Conservation (phyloP, 176 grass and related monocot genomes). For the Pontederia crassipes region DNA sequence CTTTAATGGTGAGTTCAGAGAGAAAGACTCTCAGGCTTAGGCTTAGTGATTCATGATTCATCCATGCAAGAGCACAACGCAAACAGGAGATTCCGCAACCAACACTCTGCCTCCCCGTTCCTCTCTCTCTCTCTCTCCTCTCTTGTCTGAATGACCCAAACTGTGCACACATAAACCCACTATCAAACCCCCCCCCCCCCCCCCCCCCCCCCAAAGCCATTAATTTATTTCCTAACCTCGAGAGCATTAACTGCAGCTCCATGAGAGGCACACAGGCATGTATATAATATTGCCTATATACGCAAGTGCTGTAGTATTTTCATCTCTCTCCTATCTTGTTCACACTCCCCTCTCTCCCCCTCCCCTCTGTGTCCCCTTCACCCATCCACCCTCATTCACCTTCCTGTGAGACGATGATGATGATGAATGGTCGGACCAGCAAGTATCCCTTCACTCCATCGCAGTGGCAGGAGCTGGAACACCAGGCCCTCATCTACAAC, state of each 20-base stretch:
- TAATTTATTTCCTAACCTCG: background rate
- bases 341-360: background rate
- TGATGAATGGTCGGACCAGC: constrained; percentile 47
- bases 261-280: too few species aligned
- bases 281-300: too few species aligned
- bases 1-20: background rate
- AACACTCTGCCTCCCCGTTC: constrained; percentile 25
- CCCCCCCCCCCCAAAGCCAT: constrained; percentile 8
- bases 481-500: constrained; percentile 93
- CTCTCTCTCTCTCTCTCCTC: too few species aligned
- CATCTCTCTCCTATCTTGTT: too few species aligned
- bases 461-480: constrained; percentile 97
- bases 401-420: constrained; percentile 23
- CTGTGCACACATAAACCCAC: constrained; percentile 15
- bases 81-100: constrained; percentile 59
- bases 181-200: constrained; percentile 8
- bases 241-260: background rate
- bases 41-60: constrained; percentile 36
- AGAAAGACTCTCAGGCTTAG: background rate
- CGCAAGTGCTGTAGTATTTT: too few species aligned
- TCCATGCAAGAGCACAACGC: constrained; percentile 18
- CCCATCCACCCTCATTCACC: background rate
- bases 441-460: constrained; percentile 81
- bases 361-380: background rate
- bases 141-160: constrained; percentile 48